phyloP scores from a whole-genome alignment of 2,329 filamentous ascomycete species.

The Penicillium sp. region DNA sequence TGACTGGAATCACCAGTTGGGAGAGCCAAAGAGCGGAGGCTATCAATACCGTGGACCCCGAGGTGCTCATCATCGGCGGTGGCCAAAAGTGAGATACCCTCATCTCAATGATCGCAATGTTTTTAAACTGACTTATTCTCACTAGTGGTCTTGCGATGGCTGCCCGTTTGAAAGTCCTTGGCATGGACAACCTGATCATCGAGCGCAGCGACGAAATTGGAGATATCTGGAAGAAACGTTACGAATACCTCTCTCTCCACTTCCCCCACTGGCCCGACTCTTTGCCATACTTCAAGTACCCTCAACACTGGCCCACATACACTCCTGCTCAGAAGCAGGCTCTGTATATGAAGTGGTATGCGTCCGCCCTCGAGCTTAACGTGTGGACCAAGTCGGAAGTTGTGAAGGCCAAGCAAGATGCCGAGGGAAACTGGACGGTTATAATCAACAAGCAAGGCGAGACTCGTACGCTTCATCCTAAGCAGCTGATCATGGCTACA shows the following conservation, averaged over 20 bases:
- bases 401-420: constrained; percentile 23
- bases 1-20: constrained; percentile 36
- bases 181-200: constrained; percentile 32
- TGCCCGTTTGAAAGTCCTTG: constrained; percentile 27
- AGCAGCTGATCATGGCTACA: constrained; percentile 28
- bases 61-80: constrained; percentile 27
- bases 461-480: constrained; percentile 25
- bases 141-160: constrained; percentile 27
- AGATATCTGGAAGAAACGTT: constrained; percentile 34
- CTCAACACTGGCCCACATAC: constrained; percentile 34
- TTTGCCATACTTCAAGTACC: constrained; percentile 34
- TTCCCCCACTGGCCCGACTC: constrained; percentile 33
- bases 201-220: constrained; percentile 29
- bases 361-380: constrained; percentile 27
- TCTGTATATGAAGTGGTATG: constrained; percentile 33
- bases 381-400: constrained; percentile 28
- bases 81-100: constrained; percentile 22
- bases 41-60: constrained; percentile 26
- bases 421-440: constrained; percentile 22
- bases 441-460: constrained; percentile 24
- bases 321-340: constrained; percentile 34
- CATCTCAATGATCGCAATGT: neutral
- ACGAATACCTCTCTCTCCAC: constrained; percentile 35
- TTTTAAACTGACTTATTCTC: constrained; percentile 3
- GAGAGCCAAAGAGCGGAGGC: constrained; percentile 30